Conservation (phyloP, 805 yeast species). For the Yamadazyma ubonensis region DNA sequence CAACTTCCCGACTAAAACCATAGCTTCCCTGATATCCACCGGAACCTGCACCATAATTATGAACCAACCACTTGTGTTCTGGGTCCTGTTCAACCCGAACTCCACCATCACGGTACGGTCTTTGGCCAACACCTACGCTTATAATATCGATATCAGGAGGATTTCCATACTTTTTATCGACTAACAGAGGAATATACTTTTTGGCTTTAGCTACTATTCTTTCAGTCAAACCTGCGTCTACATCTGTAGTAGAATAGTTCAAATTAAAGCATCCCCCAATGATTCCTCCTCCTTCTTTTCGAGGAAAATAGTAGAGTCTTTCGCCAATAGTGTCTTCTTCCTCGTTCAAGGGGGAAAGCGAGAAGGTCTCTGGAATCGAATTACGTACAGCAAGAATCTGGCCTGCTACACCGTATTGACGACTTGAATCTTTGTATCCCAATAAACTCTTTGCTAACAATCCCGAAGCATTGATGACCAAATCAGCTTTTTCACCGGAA, state of each 20-base stretch:
- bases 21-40: conserved; percentile 75
- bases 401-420: conserved; percentile 56
- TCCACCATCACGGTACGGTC: conserved; percentile 39
- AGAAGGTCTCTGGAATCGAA: conserved; percentile 26
- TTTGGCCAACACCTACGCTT: conserved; percentile 34
- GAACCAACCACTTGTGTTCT: conserved; percentile 43
- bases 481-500: conserved; percentile 42
- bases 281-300: conserved; percentile 71
- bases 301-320: conserved; percentile 59
- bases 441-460: conserved; percentile 42
- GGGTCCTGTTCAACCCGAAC: conserved; percentile 34
- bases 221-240: conserved; percentile 44
- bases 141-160: conserved; percentile 31
- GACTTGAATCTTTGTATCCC: conserved; percentile 44
- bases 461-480: conserved; percentile 61
- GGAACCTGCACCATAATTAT: conserved; percentile 73
- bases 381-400: conserved; percentile 56
- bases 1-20: conserved; percentile 56
- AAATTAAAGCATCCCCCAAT: conserved; percentile 53
- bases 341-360: conserved; percentile 30
- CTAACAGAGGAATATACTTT: conserved; percentile 38
- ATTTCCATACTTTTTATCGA: conserved; percentile 28
- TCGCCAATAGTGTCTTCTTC: conserved; percentile 33
- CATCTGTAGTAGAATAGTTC: conserved; percentile 18
- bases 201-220: conserved; percentile 49